These are phyloP conservation scores for Neurospora sp. DNA, from an alignment of 2,329 filamentous ascomycete genomes.

Conservation along the genomic window DNA sequence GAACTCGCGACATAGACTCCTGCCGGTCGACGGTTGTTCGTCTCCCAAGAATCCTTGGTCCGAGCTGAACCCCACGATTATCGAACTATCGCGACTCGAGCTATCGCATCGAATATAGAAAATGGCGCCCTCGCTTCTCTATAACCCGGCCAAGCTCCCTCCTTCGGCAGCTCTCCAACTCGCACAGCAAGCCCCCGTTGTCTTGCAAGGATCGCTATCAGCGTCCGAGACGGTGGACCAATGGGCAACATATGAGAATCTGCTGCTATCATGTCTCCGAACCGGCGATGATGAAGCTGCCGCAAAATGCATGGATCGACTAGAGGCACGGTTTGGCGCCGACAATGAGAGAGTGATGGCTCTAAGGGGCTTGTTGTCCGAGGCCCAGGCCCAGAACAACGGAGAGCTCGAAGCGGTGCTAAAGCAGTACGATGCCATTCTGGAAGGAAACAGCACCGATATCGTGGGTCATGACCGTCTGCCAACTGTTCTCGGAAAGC, in stretches of 20 bases:
- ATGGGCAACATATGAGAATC: constrained; percentile 80
- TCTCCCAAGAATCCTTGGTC: background rate
- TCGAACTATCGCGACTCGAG: background rate
- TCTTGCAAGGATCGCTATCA: constrained; percentile 43
- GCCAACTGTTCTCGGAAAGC: background rate
- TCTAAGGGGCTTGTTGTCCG: constrained; percentile 70
- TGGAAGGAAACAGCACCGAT: constrained; percentile 67
- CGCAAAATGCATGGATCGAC: constrained; percentile 60
- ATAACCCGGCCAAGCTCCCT: constrained; percentile 46
- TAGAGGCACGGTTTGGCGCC: constrained; percentile 71
- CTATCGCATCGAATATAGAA: background rate
- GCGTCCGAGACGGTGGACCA: constrained; percentile 63
- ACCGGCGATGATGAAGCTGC: constrained; percentile 76
- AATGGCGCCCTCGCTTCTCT: constrained; percentile 45
- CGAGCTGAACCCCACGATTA: background rate
- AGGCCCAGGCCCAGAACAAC: constrained; percentile 63
- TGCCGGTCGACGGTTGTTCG: background rate
- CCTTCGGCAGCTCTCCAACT: constrained; percentile 45
- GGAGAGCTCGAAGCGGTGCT: constrained; percentile 59
- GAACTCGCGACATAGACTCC: background rate
- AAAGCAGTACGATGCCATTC: constrained; percentile 64
- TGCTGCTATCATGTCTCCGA: constrained; percentile 73
- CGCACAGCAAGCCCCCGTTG: constrained; percentile 47
- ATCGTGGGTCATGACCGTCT: constrained; percentile 47
- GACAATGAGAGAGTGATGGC: constrained; percentile 82